Conservation (phyloP, 371 early-diverging fungal species). For the Mortierella sp. region DNA sequence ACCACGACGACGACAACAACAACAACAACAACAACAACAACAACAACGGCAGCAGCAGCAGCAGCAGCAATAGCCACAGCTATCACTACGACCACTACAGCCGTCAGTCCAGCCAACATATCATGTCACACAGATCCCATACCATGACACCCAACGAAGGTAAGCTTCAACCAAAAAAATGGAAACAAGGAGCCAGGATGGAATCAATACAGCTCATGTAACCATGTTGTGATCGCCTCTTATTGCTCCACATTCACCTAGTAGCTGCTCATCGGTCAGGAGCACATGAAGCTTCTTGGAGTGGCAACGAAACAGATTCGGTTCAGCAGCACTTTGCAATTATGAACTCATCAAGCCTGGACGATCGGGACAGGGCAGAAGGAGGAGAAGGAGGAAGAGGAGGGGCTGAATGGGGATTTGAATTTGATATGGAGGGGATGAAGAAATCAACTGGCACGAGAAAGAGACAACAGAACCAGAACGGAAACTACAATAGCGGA, state of each 20-base stretch:
- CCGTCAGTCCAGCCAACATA: background rate
- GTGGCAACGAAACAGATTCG: background rate
- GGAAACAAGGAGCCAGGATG: background rate
- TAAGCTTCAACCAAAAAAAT: background rate
- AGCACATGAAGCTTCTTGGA: background rate
- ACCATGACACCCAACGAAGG: background rate
- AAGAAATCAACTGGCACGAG: background rate
- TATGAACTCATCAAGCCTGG: background rate
- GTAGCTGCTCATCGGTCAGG: background rate
- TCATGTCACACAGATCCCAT: conserved; percentile 3
- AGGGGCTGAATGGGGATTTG: conserved; percentile 10
- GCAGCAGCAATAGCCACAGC: background rate
- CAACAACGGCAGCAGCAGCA: too few relatives aligned
- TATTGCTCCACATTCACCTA: background rate
- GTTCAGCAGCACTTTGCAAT: too few relatives aligned
- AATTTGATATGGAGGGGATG: conserved; percentile 15
- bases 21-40: background rate
- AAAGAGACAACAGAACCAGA: background rate
- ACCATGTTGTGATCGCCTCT: background rate
- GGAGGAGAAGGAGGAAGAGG: background rate
- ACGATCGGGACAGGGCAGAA: background rate
- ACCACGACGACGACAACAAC: background rate
- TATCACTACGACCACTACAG: background rate
- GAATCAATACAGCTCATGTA: background rate
- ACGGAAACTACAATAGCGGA: background rate